phyloP scores from a whole-genome alignment of 371 early-diverging fungal genomes.

The Neoconidiobolus thromboides region DNA sequence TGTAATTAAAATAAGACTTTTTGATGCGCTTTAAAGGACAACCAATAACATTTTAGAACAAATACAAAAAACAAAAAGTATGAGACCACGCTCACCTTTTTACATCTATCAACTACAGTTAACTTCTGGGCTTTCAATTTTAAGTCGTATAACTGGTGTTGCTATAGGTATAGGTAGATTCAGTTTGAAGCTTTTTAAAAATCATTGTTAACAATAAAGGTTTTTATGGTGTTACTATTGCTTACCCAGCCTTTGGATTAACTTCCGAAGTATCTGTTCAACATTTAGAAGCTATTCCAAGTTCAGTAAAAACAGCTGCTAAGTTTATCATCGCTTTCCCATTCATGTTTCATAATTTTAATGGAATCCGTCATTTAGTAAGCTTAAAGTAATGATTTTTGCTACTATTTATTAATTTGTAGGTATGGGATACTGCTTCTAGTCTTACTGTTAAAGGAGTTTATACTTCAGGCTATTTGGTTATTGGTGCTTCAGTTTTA shows the following conservation, averaged over 20 bases:
- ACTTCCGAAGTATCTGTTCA: slow-evolving; percentile 40
- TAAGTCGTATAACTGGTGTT: slow-evolving; percentile 65
- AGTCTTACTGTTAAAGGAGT: slow-evolving; percentile 56
- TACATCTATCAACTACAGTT: slow-evolving; percentile 76
- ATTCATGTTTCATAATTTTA: slow-evolving; percentile 67
- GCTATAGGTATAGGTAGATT: slow-evolving; percentile 49
- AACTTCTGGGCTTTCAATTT: slow-evolving; percentile 57
- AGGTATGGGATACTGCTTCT: slow-evolving; percentile 69
- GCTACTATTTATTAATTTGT: slow-evolving; percentile 1
- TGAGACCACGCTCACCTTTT: slow-evolving; percentile 1
- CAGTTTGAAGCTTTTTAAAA: background rate
- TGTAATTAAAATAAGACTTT: too few relatives aligned
- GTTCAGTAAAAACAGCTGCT: slow-evolving; percentile 26
- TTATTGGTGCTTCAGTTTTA: slow-evolving; percentile 33
- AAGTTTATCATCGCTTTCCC: slow-evolving; percentile 49
- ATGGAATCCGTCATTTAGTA: slow-evolving; percentile 80
- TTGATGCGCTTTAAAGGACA: too few relatives aligned
- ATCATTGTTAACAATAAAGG: slow-evolving; percentile 13
- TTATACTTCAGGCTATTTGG: slow-evolving; percentile 61
- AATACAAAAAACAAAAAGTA: background rate
- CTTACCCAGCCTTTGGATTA: slow-evolving; percentile 33
- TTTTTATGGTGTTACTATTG: slow-evolving; percentile 45
- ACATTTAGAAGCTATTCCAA: slow-evolving; percentile 27
- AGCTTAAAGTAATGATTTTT: slow-evolving; percentile 6
- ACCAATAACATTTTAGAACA: background rate